These are phyloP conservation scores for Coemansia furcata DNA, from an alignment of 192 early-diverging fungal genomes.

Conservation along the genomic window DNA sequence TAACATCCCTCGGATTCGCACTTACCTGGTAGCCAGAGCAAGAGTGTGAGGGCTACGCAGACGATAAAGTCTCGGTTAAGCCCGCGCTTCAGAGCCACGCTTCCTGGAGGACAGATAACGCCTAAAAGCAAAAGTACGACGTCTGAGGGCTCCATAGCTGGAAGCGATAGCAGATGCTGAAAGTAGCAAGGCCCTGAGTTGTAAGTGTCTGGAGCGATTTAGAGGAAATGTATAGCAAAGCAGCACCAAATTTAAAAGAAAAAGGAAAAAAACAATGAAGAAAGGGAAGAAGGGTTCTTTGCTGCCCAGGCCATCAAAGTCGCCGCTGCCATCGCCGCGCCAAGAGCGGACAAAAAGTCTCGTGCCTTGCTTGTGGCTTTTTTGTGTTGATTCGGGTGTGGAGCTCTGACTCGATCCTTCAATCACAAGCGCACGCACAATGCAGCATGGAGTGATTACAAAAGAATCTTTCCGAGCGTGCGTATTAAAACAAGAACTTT, in stretches of 20 bases:
- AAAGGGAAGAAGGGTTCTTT: not conserved
- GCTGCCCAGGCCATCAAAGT: not conserved
- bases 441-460: not conserved
- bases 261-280: constrained; percentile 8
- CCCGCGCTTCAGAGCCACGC: constrained; percentile 64
- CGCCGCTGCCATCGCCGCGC: not conserved
- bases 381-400: too few species aligned
- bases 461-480: not conserved
- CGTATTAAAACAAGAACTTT: not conserved
- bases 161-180: not conserved
- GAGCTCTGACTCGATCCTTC: not conserved
- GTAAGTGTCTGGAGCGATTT: not conserved
- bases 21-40: constrained; percentile 69
- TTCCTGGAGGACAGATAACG: constrained; percentile 61
- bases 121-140: constrained; percentile 43
- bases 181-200: not conserved
- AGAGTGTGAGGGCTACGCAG: constrained; percentile 64
- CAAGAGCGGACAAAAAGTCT: not conserved
- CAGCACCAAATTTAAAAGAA: not conserved
- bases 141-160: constrained; percentile 46
- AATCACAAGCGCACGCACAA: not conserved
- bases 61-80: constrained; percentile 63
- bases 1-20: not conserved
- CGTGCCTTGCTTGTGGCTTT: not conserved
- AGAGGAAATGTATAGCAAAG: not conserved